Evolutionary conservation across 257 asterid species (phyloP).

Genomic region (Capsicum chinense): DNA sequence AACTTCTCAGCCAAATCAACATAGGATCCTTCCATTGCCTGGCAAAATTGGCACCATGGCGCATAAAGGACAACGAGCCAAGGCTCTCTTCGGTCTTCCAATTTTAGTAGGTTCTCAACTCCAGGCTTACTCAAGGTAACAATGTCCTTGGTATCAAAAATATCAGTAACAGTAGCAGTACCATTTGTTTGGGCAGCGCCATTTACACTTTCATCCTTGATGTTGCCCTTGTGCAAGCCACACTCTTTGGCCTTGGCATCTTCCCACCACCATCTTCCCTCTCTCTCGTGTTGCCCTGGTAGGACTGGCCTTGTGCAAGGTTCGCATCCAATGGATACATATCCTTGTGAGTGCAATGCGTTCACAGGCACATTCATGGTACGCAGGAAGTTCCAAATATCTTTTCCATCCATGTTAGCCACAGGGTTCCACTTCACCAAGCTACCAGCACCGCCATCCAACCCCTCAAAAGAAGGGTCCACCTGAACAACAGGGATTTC

Average conservation of each 20-base stretch:
- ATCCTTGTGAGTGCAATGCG: slow-evolving; percentile 71
- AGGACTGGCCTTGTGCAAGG: slow-evolving; percentile 87
- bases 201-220: slow-evolving; percentile 58
- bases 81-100: slow-evolving; percentile 69
- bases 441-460: slow-evolving; percentile 81
- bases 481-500: slow-evolving; percentile 80
- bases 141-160: slow-evolving; percentile 51
- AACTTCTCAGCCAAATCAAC: slow-evolving; percentile 69
- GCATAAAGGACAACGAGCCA: slow-evolving; percentile 88
- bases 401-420: slow-evolving; percentile 68
- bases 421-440: slow-evolving; percentile 91
- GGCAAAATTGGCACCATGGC: slow-evolving; percentile 93
- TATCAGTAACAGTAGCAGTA: slow-evolving; percentile 44
- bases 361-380: slow-evolving; percentile 82
- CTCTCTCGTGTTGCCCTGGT: slow-evolving; percentile 92
- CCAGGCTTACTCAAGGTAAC: slow-evolving; percentile 73
- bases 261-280: slow-evolving; percentile 99
- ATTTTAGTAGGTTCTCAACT: slow-evolving; percentile 66
- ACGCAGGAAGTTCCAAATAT: slow-evolving; percentile 73
- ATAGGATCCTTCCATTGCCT: slow-evolving; percentile 80
- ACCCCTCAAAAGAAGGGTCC: slow-evolving; percentile 83
- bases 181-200: slow-evolving; percentile 50
- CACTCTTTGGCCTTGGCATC: slow-evolving; percentile 95
- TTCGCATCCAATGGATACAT: slow-evolving; percentile 82
- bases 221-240: slow-evolving; percentile 84